A percentile compares a stretch with the other conserved stretches of the same genome.
Conservation (phyloP, 139 green algal genomes). For the Microglena sp. region DNA sequence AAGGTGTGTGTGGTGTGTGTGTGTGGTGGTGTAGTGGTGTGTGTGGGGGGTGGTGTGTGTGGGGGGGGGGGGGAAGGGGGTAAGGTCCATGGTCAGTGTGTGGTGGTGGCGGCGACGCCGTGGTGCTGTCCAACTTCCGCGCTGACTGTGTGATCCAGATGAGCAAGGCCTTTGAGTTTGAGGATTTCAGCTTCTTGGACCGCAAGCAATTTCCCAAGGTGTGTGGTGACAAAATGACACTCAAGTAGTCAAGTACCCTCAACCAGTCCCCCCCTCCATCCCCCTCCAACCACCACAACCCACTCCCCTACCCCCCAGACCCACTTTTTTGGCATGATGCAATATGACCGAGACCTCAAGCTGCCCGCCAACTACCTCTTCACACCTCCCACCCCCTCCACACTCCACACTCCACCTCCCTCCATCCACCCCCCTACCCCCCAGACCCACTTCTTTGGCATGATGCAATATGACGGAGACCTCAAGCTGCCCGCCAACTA, state of each 20-base stretch:
- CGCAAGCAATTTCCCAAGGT: constrained; percentile 62
- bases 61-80: constrained; percentile 84
- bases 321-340: constrained; percentile 92
- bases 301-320: no score
- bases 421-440: no score
- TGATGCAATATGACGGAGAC: constrained; percentile 98
- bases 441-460: constrained; percentile 93
- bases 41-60: no score
- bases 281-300: no score
- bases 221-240: no score
- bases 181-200: constrained; percentile 53
- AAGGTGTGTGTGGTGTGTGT: constrained; percentile 24
- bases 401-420: not conserved
- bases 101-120: constrained; percentile 77
- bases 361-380: constrained; percentile 89
- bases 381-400: constrained; percentile 49
- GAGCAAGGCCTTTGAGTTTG: constrained; percentile 89
- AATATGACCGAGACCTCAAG: constrained; percentile 96
- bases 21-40: no score
- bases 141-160: constrained; percentile 89
- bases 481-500: constrained; percentile 86
- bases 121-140: constrained; percentile 93
- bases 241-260: not conserved
- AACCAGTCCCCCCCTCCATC: no score
- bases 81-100: no score